phyloP scores from a whole-genome alignment of 495 filamentous ascomycete genomes.

The Penicillium taxi region DNA sequence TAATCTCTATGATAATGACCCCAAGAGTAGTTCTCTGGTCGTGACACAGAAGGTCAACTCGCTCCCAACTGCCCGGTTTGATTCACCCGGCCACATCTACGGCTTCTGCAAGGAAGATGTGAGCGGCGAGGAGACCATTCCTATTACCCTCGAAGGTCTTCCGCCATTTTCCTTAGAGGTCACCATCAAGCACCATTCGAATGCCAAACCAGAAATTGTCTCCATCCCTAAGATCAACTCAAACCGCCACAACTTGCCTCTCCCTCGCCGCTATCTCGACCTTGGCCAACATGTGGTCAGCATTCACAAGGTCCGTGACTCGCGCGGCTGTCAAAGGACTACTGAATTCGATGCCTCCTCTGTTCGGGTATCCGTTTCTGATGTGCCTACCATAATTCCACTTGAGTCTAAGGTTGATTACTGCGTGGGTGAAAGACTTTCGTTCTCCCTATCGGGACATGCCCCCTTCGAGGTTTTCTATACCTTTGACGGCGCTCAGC shows the following conservation, averaged over 20 bases:
- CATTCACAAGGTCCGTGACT: conserved; percentile 81
- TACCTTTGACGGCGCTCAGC: conserved; percentile 65
- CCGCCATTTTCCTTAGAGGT: conserved; percentile 86
- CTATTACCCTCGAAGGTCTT: conserved; percentile 70
- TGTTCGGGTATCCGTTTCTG: conserved; percentile 81
- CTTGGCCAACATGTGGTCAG: conserved; percentile 78
- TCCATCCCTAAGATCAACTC: conserved; percentile 66
- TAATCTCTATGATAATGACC: conserved; percentile 69
- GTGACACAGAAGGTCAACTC: conserved; percentile 76
- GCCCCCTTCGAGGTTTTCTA: conserved; percentile 92
- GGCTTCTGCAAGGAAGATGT: conserved; percentile 84
- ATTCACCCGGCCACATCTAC: conserved; percentile 85
- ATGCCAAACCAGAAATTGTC: conserved; percentile 69
- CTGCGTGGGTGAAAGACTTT: conserved; percentile 89
- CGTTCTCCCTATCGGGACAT: conserved; percentile 79
- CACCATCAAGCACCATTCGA: conserved; percentile 82
- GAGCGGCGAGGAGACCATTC: conserved; percentile 74
- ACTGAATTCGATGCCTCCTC: conserved; percentile 57
- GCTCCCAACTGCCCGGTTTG: conserved; percentile 70
- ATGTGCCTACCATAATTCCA: conserved; percentile 81
- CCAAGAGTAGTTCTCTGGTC: conserved; percentile 50
- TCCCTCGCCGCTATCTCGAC: conserved; percentile 73
- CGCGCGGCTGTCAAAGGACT: conserved; percentile 70
- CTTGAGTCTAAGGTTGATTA: conserved; percentile 83
- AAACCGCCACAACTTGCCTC: conserved; percentile 65